These are phyloP conservation scores for Cercospora beticola DNA, from an alignment of 2,329 filamentous ascomycete genomes.

Conservation along the genomic window DNA sequence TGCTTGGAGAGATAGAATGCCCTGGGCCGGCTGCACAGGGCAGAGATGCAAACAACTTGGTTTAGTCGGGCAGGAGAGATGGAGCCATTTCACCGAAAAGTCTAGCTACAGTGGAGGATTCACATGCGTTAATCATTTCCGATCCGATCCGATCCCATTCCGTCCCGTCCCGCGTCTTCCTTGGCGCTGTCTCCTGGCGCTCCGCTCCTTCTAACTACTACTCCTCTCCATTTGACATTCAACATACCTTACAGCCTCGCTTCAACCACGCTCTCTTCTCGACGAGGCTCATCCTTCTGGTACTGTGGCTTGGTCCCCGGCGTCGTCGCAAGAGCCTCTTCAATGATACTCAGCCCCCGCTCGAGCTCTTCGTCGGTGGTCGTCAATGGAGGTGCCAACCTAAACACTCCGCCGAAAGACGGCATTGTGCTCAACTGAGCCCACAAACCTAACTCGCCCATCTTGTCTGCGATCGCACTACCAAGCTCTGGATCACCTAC, in stretches of 20 bases:
- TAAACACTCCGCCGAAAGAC: conserved; percentile 34
- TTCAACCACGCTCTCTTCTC: background rate
- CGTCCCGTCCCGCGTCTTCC: background rate
- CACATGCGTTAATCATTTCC: background rate
- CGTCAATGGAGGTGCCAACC: conserved; percentile 35
- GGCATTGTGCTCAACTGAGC: conserved; percentile 33
- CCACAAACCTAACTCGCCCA: conserved; percentile 32
- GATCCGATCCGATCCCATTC: background rate
- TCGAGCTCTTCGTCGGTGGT: conserved; percentile 38
- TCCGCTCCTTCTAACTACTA: background rate
- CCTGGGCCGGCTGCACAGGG: background rate
- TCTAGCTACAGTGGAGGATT: background rate
- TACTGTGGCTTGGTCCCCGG: conserved; percentile 43
- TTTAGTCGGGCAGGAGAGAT: no score
- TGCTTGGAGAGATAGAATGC: background rate
- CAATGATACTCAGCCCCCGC: conserved; percentile 56
- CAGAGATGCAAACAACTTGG: background rate
- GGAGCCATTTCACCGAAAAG: no score
- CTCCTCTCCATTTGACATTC: background rate
- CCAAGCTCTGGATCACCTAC: conserved; percentile 31
- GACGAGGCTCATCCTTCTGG: background rate
- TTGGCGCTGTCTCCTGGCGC: background rate
- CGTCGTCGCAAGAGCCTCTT: conserved; percentile 56
- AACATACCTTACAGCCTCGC: conserved; percentile 4
- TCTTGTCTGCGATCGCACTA: conserved; percentile 25